These are phyloP conservation scores for Sporothrix mexicana DNA, from an alignment of 2,329 filamentous ascomycete genomes.

Conservation along the genomic window DNA sequence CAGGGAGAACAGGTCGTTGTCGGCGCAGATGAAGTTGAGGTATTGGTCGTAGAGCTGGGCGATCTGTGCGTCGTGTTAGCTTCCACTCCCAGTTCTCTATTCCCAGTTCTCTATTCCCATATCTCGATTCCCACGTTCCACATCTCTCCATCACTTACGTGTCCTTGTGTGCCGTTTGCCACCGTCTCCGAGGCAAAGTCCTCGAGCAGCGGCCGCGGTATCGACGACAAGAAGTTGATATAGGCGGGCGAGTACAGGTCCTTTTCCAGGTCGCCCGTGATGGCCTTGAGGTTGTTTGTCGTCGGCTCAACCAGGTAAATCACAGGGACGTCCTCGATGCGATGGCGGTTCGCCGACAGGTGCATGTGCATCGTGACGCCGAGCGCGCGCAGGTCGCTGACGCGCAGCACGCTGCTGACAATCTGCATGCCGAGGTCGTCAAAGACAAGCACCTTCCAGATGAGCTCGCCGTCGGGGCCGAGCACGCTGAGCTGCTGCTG, in stretches of 20 bases:
- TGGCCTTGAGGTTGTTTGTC: conserved; percentile 75
- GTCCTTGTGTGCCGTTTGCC: conserved; percentile 78
- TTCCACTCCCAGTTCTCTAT: too few relatives aligned
- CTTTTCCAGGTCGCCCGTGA: conserved; percentile 84
- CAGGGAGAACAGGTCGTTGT: conserved; percentile 93
- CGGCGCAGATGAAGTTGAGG: conserved; percentile 94
- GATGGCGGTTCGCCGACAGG: conserved; percentile 78
- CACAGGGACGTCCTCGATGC: conserved; percentile 94
- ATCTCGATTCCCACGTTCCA: background rate
- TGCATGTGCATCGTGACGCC: conserved; percentile 98
- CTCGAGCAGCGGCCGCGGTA: conserved; percentile 87
- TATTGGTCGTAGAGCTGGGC: conserved; percentile 96
- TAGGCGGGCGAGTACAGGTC: conserved; percentile 92
- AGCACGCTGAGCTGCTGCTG: conserved; percentile 71
- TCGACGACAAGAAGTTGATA: conserved; percentile 94
- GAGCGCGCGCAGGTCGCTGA: conserved; percentile 89
- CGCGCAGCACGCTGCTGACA: conserved; percentile 92
- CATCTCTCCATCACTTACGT: conserved; percentile 32
- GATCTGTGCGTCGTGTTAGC: conserved; percentile 59
- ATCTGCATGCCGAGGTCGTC: conserved; percentile 90
- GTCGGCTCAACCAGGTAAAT: conserved; percentile 96
- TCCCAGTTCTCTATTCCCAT: too few relatives aligned
- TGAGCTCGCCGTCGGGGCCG: conserved; percentile 85
- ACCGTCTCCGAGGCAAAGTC: conserved; percentile 93
- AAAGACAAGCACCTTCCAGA: conserved; percentile 98